Evolutionary conservation across 148 eudicot genomes (phyloP).

Genomic region (Fagopyrum esculentum): DNA sequence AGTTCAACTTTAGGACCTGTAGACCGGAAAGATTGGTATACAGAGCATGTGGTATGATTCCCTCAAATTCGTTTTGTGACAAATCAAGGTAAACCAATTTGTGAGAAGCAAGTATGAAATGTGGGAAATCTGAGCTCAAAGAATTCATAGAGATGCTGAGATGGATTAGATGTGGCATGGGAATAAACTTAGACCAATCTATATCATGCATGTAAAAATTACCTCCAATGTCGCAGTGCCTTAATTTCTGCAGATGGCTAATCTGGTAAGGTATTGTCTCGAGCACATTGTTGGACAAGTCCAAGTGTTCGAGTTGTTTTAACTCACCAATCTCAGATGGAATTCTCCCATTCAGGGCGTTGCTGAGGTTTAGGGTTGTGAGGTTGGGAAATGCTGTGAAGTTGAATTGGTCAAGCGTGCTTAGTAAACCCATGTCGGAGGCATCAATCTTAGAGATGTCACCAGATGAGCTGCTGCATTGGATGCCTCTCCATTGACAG

Average conservation of each 20-base stretch:
- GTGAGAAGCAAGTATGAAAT: too few relatives aligned
- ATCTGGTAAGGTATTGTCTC: too few relatives aligned
- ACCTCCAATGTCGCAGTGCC: too few relatives aligned
- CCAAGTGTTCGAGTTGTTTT: too few relatives aligned
- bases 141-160: too few relatives aligned
- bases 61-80: slow-evolving; percentile 30
- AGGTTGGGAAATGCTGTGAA: background rate
- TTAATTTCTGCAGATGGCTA: too few relatives aligned
- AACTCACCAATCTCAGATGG: background rate
- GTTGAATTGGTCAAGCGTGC: background rate
- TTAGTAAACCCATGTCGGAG: background rate
- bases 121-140: too few relatives aligned
- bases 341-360: background rate
- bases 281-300: too few relatives aligned
- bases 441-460: background rate
- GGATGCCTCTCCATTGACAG: background rate
- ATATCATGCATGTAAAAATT: too few relatives aligned
- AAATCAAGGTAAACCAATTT: too few relatives aligned
- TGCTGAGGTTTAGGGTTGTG: background rate
- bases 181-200: too few relatives aligned
- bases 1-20: slow-evolving; percentile 10
- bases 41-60: slow-evolving; percentile 14
- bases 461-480: background rate
- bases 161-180: too few relatives aligned
- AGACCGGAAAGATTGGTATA: slow-evolving; percentile 18